Evolutionary conservation across 345 rosid species (phyloP).

Genomic region (Heritiera littoralis): DNA sequence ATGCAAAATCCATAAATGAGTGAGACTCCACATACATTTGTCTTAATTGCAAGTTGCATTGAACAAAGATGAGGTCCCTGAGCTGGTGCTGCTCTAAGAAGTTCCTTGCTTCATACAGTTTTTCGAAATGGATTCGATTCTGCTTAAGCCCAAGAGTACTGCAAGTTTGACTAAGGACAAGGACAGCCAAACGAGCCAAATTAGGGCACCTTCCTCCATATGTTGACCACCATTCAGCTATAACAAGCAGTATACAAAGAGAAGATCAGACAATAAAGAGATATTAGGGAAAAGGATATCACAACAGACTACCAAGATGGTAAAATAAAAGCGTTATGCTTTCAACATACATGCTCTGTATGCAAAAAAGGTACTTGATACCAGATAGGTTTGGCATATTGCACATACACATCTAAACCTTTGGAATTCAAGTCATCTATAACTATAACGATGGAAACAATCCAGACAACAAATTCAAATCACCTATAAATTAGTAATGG

Average conservation of each 20-base stretch:
- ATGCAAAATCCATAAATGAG: conserved; percentile 1
- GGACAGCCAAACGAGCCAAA: conserved; percentile 75
- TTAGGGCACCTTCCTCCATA: conserved; percentile 93
- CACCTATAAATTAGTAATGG: not conserved
- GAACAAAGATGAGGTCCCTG: conserved; percentile 72
- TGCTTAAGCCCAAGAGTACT: conserved; percentile 48
- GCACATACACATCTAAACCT: not conserved
- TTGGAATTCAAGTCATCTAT: not conserved
- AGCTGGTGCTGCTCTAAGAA: conserved; percentile 72
- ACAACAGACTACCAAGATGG: not conserved
- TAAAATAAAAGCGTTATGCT: not conserved
- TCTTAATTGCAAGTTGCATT: conserved; percentile 73
- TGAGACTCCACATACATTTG: conserved; percentile 48
- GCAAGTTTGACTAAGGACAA: conserved; percentile 85
- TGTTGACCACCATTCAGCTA: conserved; percentile 98
- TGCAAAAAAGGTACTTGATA: conserved; percentile 8
- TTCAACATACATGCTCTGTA: conserved; percentile 10
- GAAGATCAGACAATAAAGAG: conserved; percentile 13
- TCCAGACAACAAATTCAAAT: not conserved
- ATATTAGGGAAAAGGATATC: not conserved
- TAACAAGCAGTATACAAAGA: conserved; percentile 16
- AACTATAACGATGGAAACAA: conserved; percentile 4
- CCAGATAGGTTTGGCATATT: not conserved
- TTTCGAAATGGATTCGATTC: conserved; percentile 41
- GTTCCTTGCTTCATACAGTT: conserved; percentile 63